Conservation (phyloP, 2,329 filamentous ascomycete species). For the Fusarium sp. region DNA sequence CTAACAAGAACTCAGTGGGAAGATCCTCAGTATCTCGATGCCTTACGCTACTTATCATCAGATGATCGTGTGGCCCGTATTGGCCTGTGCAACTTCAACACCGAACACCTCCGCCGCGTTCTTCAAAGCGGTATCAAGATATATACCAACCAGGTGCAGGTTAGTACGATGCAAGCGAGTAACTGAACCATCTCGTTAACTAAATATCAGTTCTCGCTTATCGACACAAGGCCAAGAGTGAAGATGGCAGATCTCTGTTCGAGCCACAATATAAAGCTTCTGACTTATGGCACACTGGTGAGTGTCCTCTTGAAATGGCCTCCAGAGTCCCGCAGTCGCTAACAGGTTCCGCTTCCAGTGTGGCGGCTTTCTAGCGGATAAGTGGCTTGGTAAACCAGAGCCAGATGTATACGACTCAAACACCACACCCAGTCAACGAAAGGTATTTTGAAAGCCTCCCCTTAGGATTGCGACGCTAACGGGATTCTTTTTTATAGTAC, state of each 20-base stretch:
- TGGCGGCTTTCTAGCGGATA: neutral
- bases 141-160: neutral
- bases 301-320: fast-evolving
- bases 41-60: neutral
- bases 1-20: neutral
- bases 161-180: fast-evolving
- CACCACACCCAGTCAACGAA: neutral
- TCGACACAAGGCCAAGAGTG: neutral
- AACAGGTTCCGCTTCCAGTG: neutral
- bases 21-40: neutral
- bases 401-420: neutral
- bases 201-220: neutral
- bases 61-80: neutral
- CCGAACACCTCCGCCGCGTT: neutral
- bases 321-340: neutral
- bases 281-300: neutral
- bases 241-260: neutral
- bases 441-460: neutral
- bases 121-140: neutral
- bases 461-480: fast-evolving
- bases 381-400: neutral
- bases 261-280: neutral
- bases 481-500: neutral
- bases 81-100: neutral
- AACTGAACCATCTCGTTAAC: fast-evolving